Evolutionary conservation across 2,329 filamentous ascomycete genomes (phyloP), one percentile per base, ranked within the genome.

Genomic region (Pseudogymnoascus sp.): DNA sequence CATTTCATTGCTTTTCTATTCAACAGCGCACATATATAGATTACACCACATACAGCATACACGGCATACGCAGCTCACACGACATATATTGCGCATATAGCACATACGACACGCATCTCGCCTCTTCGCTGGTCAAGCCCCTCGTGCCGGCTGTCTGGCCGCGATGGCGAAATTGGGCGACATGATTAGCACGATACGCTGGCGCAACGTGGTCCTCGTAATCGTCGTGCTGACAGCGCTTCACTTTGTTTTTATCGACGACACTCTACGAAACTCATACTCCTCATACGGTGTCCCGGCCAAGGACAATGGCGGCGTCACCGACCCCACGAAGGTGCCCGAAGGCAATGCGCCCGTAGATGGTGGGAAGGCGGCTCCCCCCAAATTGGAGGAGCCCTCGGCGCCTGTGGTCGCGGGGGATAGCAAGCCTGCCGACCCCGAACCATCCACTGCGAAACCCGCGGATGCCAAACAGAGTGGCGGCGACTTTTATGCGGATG

Each of bases 181-280:
- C 47, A 53, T 53, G 47, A 53, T 53, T 33, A 53, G 47, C 28
- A 53, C 47, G n/a, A 53, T 53, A 33, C 47, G 47, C 28, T 53
- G 47, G 47, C 47, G 47, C 47, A 53, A 33, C 33, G 57, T 58
- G 30, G 57, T 58, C 30, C 25, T 58, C 7, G 37, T 39, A 14
- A 20, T 58, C 37, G 12, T 58, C 18, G 57, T 39, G n/a, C n/a
- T 58, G 20, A 39, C 37, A 25, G 35, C 37, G 57, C 57, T 58
- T 15, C 57, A 58, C 57, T 58, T 58, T 5, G 6, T 58, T 8
- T 58, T 58, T 39, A 58, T 58, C 7, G 37, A 58, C 18, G 57
- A 58, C 35, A 58, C 57, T 20, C 57, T 58, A 6, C 57, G 57
- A 7, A 58, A 58, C 15, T 37, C 57, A 6, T 58, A 58, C n/a